Conservation (phyloP, 306 rosid species). For the Rosa multiflora region DNA sequence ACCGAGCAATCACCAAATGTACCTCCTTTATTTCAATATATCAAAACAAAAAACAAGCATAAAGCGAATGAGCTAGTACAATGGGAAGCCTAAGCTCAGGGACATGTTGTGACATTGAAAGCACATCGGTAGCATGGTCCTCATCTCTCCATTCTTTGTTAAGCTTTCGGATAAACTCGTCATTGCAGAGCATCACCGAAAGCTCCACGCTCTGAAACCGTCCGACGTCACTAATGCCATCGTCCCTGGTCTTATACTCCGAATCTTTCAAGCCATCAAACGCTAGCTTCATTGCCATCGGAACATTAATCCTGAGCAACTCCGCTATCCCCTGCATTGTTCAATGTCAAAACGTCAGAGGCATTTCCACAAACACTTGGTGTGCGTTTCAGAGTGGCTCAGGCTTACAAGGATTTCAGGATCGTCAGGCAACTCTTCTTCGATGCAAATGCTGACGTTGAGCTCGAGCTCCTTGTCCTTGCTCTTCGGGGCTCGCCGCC, state of each 20-base stretch:
- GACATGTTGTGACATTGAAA: conserved; percentile 82
- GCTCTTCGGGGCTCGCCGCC: conserved; percentile 45
- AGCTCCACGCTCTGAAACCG: conserved; percentile 72
- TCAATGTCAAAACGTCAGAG: background rate
- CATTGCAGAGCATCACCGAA: conserved; percentile 84
- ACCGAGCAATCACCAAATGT: background rate
- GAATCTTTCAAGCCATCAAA: conserved; percentile 76
- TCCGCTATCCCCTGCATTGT: conserved; percentile 53
- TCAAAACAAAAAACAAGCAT: background rate
- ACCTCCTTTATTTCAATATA: background rate
- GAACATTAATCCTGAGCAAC: conserved; percentile 80
- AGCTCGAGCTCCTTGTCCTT: conserved; percentile 71
- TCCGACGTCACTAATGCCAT: conserved; percentile 65
- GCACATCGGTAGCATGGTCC: conserved; percentile 92
- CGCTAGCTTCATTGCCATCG: conserved; percentile 82
- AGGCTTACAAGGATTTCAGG: conserved; percentile 63
- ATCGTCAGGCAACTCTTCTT: conserved; percentile 83
- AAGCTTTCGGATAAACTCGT: conserved; percentile 71
- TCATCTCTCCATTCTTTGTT: conserved; percentile 95
- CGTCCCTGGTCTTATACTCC: conserved; percentile 58
- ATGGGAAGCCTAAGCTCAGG: conserved; percentile 84
- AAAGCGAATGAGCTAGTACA: conserved; percentile 43
- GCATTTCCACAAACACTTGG: conserved; percentile 6
- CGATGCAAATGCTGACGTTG: conserved; percentile 72
- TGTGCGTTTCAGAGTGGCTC: background rate